These are phyloP conservation scores for Hirschioporus abietinus DNA, from an alignment of 768 basidiomycete species.

Conservation along the genomic window DNA sequence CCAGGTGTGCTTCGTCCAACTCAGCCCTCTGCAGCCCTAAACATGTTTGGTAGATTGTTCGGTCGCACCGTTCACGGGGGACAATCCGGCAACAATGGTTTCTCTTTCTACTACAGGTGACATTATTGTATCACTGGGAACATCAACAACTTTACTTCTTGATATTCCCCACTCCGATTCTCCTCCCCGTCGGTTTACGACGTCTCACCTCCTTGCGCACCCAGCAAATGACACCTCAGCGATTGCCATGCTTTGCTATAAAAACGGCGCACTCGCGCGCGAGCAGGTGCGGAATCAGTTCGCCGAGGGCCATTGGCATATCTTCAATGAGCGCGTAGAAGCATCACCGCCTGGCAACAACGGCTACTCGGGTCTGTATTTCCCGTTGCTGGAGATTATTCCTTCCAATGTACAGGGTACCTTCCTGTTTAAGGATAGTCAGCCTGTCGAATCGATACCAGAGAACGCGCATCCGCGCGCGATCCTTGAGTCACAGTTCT, in stretches of 20 bases:
- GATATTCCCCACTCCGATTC: conserved; percentile 62
- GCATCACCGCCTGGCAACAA: conserved; percentile 49
- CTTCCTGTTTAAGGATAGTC: conserved; percentile 43
- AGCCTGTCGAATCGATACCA: conserved; percentile 31
- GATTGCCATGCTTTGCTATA: conserved; percentile 91
- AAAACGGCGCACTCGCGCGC: conserved; percentile 79
- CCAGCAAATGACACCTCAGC: conserved; percentile 51
- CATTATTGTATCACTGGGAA: conserved; percentile 81
- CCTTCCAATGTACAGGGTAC: conserved; percentile 72
- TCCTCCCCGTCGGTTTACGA: conserved; percentile 65
- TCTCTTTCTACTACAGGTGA: conserved; percentile 72
- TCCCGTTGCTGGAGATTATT: conserved; percentile 83
- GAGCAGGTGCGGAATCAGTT: conserved; percentile 69
- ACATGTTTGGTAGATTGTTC: conserved; percentile 51
- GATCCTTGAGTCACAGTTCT: conserved; percentile 79
- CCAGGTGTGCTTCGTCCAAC: conserved; percentile 36
- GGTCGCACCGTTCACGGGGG: conserved; percentile 82
- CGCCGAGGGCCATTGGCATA: conserved; percentile 55
- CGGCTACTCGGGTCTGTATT: conserved; percentile 69
- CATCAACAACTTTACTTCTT: conserved; percentile 81
- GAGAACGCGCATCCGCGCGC: conserved; percentile 57
- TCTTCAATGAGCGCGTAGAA: conserved; percentile 64
- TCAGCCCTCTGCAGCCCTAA: neutral
- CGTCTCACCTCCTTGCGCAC: conserved; percentile 70
- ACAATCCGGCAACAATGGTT: conserved; percentile 83